Percentiles rank a stretch among this genome's conserved stretches.
These are phyloP conservation scores for Omphalotus olearius DNA, from an alignment of 1,284 basidiomycete genomes.

Conservation along the genomic window DNA sequence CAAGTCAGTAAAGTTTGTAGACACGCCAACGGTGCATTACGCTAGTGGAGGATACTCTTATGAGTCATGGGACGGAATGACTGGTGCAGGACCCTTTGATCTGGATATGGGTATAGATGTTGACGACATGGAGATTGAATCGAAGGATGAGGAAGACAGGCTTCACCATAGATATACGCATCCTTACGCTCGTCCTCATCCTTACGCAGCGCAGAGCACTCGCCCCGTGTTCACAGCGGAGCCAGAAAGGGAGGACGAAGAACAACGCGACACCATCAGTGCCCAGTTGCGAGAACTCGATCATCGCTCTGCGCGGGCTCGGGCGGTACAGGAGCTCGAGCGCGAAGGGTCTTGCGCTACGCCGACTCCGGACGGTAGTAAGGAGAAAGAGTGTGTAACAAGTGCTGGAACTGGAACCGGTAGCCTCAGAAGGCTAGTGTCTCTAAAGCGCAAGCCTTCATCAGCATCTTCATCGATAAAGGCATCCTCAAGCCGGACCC, in stretches of 20 bases:
- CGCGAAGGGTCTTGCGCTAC: slow-evolving; percentile 8
- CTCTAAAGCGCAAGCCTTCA: slow-evolving; percentile 9
- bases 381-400: slow-evolving; percentile 6
- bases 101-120: slow-evolving; percentile 31
- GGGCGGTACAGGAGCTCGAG: not conserved
- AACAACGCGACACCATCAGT: slow-evolving; percentile 1
- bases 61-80: slow-evolving; percentile 7
- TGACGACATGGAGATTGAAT: slow-evolving; percentile 33
- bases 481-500: not conserved
- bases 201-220: slow-evolving; percentile 1
- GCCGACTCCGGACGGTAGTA: slow-evolving; percentile 12
- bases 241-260: slow-evolving; percentile 12
- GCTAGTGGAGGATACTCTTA: slow-evolving; percentile 21
- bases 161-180: not conserved
- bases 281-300: slow-evolving; percentile 7
- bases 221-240: not conserved
- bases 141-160: slow-evolving; percentile 16
- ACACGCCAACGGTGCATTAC: slow-evolving; percentile 43
- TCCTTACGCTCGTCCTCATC: slow-evolving; percentile 3
- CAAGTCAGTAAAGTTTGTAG: slow-evolving; percentile 50
- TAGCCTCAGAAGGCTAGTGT: slow-evolving; percentile 4
- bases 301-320: not conserved
- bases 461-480: slow-evolving; percentile 3
- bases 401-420: slow-evolving; percentile 4
- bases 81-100: slow-evolving; percentile 3